phyloP scores from a whole-genome alignment of 495 filamentous ascomycete genomes.

The Pyrenula massariospora region DNA sequence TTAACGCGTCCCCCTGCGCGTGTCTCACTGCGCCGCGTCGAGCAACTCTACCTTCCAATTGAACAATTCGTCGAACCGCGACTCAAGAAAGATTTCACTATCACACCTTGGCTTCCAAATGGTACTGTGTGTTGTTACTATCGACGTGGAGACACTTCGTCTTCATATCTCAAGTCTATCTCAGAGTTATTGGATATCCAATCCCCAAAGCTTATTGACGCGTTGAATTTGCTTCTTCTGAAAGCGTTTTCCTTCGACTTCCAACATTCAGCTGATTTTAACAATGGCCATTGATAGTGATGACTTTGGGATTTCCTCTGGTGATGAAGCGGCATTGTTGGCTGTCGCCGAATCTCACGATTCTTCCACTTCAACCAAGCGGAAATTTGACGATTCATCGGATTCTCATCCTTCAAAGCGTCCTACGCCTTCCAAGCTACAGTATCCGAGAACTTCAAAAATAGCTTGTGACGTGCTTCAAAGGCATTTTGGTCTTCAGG shows the following conservation, averaged over 20 bases:
- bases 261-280: not conserved
- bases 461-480: slow-evolving; percentile 22
- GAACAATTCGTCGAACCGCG: no score
- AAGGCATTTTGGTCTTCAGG: slow-evolving; percentile 29
- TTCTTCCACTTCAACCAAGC: not conserved
- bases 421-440: not conserved
- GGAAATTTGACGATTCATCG: not conserved
- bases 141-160: no score
- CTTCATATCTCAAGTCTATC: no score
- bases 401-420: not conserved
- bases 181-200: no score
- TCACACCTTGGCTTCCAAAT: no score
- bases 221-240: no score
- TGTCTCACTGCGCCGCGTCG: no score
- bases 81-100: no score
- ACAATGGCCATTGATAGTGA: not conserved
- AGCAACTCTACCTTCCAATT: no score
- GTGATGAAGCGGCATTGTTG: not conserved
- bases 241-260: no score
- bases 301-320: not conserved
- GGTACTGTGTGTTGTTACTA: no score
- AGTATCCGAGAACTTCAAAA: not conserved
- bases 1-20: not conserved
- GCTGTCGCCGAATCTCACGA: not conserved
- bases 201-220: no score